phyloP scores from a whole-genome alignment of 495 filamentous ascomycete genomes.

The Trichoderma asperelloides region DNA sequence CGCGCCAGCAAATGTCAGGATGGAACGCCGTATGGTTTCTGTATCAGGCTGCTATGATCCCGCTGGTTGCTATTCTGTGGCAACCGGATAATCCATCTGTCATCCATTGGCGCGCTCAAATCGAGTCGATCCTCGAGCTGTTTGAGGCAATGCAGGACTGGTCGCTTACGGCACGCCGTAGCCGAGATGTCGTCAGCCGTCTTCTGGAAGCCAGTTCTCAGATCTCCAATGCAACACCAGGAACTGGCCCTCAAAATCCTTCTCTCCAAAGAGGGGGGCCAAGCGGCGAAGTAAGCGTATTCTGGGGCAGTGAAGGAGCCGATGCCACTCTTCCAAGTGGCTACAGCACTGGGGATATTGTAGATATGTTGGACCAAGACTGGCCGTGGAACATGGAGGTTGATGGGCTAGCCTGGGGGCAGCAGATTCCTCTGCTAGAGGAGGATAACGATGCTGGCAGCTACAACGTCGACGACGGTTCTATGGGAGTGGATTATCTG shows the following conservation, averaged over 20 bases:
- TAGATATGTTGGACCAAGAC: conserved; percentile 44
- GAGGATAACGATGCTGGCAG: conserved; percentile 16
- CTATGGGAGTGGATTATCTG: conserved; percentile 21
- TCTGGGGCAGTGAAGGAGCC: background rate
- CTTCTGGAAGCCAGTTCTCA: conserved; percentile 55
- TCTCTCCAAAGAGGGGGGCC: conserved; percentile 28
- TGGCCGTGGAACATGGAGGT: conserved; percentile 41
- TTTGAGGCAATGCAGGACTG: conserved; percentile 62
- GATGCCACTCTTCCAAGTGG: conserved; percentile 35
- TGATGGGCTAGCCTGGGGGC: conserved; percentile 43
- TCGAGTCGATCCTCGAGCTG: conserved; percentile 58
- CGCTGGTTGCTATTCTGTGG: conserved; percentile 62
- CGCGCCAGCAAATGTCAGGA: conserved; percentile 64
- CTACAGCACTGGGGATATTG: conserved; percentile 43
- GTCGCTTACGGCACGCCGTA: conserved; percentile 62
- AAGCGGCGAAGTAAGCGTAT: conserved; percentile 16
- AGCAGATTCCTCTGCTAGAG: conserved; percentile 14
- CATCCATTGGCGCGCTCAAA: conserved; percentile 51
- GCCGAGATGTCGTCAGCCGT: conserved; percentile 56
- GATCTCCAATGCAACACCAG: conserved; percentile 18
- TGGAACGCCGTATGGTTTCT: conserved; percentile 82
- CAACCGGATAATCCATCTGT: conserved; percentile 48
- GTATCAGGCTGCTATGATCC: conserved; percentile 73
- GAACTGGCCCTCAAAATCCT: conserved; percentile 10
- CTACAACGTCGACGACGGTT: conserved; percentile 19